Conservation (phyloP, 169 alveolate species). For the Plasmodium vivax region DNA sequence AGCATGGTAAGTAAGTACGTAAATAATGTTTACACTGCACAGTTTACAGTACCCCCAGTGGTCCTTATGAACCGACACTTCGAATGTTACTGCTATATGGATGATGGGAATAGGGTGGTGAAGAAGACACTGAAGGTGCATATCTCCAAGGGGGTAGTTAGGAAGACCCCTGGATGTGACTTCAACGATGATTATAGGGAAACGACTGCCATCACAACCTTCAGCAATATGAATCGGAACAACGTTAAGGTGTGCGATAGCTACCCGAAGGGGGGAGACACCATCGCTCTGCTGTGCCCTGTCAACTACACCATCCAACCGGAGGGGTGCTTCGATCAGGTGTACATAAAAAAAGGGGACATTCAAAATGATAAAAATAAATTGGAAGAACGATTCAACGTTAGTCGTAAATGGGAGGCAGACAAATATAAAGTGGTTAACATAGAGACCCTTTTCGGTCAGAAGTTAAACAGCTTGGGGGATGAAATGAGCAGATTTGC, state of each 20-base stretch:
- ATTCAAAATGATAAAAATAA: not conserved
- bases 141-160: not conserved
- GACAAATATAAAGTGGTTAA: conserved; percentile 15
- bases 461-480: not conserved
- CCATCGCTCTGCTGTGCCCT: conserved; percentile 24
- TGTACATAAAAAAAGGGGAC: conserved; percentile 3
- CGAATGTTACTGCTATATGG: conserved; percentile 52
- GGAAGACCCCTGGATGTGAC: conserved; percentile 41
- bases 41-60: conserved; percentile 36
- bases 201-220: conserved; percentile 21
- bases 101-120: not conserved
- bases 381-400: not conserved
- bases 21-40: not conserved
- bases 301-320: conserved; percentile 13
- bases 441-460: not conserved
- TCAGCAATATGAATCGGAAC: not conserved
- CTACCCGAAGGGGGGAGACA: conserved; percentile 36
- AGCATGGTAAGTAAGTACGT: not conserved
- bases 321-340: conserved; percentile 27
- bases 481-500: conserved; percentile 19
- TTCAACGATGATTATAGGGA: conserved; percentile 23
- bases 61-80: not conserved
- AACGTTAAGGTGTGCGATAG: conserved; percentile 24
- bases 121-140: conserved; percentile 22
- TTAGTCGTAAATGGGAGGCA: conserved; percentile 25